phyloP scores from a whole-genome alignment of 495 filamentous ascomycete species.

The Beverwykella pulmonaria region DNA sequence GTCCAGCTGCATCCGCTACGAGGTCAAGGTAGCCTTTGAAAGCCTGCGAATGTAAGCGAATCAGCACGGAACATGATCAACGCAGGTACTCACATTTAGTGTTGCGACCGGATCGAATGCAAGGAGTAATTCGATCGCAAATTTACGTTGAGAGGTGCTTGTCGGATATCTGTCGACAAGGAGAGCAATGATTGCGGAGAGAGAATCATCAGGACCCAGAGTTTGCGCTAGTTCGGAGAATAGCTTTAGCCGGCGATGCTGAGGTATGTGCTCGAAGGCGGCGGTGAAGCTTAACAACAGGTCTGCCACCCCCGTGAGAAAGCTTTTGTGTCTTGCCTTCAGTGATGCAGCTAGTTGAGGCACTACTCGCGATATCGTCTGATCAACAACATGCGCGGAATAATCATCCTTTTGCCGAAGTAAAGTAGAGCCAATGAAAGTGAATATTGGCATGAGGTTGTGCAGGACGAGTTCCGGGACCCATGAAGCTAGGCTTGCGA shows the following conservation, averaged over 20 bases:
- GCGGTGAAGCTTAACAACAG: slow-evolving; percentile 87
- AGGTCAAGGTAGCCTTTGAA: slow-evolving; percentile 63
- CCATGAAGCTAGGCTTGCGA: slow-evolving; percentile 78
- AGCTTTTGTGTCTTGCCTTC: slow-evolving; percentile 72
- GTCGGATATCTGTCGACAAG: slow-evolving; percentile 69
- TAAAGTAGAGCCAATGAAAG: slow-evolving; percentile 89
- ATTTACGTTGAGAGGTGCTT: slow-evolving; percentile 54
- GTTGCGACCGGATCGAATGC: slow-evolving; percentile 58
- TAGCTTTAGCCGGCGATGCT: slow-evolving; percentile 74
- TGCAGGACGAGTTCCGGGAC: slow-evolving; percentile 88
- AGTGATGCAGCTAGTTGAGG: slow-evolving; percentile 87
- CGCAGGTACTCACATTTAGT: slow-evolving; percentile 50
- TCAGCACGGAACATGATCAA: background rate
- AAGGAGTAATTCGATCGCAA: slow-evolving; percentile 58
- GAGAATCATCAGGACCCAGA: slow-evolving; percentile 78
- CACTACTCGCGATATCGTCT: slow-evolving; percentile 83
- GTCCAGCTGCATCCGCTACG: slow-evolving; percentile 69
- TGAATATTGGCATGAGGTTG: slow-evolving; percentile 98
- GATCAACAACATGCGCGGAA: slow-evolving; percentile 87
- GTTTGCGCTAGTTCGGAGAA: slow-evolving; percentile 81
- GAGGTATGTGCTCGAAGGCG: slow-evolving; percentile 92
- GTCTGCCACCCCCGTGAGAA: slow-evolving; percentile 78
- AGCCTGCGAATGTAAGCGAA: slow-evolving; percentile 26
- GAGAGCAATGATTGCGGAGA: slow-evolving; percentile 72
- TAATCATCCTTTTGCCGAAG: slow-evolving; percentile 91